phyloP scores from a whole-genome alignment of 495 filamentous ascomycete species.

The Diplogelasinospora grovesii region DNA sequence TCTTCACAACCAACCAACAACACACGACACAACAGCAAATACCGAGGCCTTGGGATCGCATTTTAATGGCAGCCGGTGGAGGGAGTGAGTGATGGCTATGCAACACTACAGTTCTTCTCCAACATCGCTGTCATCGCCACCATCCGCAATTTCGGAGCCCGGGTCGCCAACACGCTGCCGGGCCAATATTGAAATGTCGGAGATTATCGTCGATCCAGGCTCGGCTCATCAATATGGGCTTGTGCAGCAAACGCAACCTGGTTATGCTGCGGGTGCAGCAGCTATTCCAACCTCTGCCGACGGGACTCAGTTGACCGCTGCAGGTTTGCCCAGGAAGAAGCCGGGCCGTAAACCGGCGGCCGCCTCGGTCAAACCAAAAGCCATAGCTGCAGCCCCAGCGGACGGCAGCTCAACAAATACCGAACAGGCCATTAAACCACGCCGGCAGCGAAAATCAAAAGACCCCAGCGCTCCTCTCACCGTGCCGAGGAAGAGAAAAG shows the following conservation, averaged over 20 bases:
- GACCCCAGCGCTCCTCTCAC: conserved; percentile 49
- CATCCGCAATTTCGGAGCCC: conserved; percentile 30
- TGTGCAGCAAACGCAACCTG: conserved; percentile 26
- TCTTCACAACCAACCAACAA: conserved; percentile 1
- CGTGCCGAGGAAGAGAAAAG: conserved; percentile 48
- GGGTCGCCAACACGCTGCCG: conserved; percentile 26
- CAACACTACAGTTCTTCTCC: conserved; percentile 29
- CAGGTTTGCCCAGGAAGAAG: conserved; percentile 42
- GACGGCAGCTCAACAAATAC: conserved; percentile 36
- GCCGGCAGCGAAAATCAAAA: conserved; percentile 48
- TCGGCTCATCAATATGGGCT: conserved; percentile 23
- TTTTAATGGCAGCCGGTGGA: conserved; percentile 15
- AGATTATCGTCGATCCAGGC: conserved; percentile 32
- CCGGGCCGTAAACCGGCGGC: conserved; percentile 48
- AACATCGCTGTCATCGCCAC: conserved; percentile 28
- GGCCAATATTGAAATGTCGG: conserved; percentile 32
- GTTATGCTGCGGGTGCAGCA: conserved; percentile 20
- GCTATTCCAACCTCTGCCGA: conserved; percentile 9
- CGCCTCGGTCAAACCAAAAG: conserved; percentile 40
- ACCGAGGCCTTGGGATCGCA: not conserved
- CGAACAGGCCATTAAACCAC: conserved; percentile 45
- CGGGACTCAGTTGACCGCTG: conserved; percentile 36
- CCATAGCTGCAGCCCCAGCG: conserved; percentile 35
- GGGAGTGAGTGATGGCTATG: conserved; percentile 15
- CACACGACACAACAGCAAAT: not conserved